Conservation (phyloP, 257 asterid species). For the Salvia splendens region DNA sequence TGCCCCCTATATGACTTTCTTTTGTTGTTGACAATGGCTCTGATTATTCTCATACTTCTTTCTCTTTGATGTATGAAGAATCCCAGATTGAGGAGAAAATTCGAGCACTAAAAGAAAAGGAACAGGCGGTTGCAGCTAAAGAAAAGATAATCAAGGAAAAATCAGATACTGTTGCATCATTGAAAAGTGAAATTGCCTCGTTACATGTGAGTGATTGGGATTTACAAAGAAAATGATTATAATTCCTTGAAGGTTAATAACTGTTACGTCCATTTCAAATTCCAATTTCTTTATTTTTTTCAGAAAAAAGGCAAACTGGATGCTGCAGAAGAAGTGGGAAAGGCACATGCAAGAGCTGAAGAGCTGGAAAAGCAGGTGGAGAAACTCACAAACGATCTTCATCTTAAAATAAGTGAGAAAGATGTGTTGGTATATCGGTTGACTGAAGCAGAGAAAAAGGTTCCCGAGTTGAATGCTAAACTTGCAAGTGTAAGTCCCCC, state of each 20-base stretch:
- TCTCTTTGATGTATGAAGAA: slow-evolving; percentile 47
- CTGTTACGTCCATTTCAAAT: slow-evolving; percentile 18
- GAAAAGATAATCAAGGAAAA: slow-evolving; percentile 68
- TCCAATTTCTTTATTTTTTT: slow-evolving; percentile 26
- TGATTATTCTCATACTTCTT: slow-evolving; percentile 23
- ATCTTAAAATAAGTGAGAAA: slow-evolving; percentile 52
- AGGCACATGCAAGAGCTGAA: slow-evolving; percentile 70
- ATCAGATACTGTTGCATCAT: slow-evolving; percentile 51
- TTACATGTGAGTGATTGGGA: slow-evolving; percentile 58
- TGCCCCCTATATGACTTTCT: background rate
- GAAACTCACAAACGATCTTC: slow-evolving; percentile 55
- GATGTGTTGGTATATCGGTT: slow-evolving; percentile 53
- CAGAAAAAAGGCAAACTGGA: slow-evolving; percentile 63
- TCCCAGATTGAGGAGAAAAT: slow-evolving; percentile 61
- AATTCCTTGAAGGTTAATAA: slow-evolving; percentile 19
- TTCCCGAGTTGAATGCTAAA: slow-evolving; percentile 52
- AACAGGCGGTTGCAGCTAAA: slow-evolving; percentile 58
- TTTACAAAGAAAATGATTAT: slow-evolving; percentile 10
- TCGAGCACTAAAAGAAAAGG: slow-evolving; percentile 65
- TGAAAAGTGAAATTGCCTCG: slow-evolving; percentile 73
- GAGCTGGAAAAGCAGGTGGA: slow-evolving; percentile 74
- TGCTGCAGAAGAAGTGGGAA: slow-evolving; percentile 62
- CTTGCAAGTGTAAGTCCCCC: slow-evolving; percentile 53
- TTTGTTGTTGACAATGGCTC: slow-evolving; percentile 14
- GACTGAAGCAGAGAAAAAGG: slow-evolving; percentile 62